Conservation (phyloP, 345 rosid species). For the Gossypium herbaceum region DNA sequence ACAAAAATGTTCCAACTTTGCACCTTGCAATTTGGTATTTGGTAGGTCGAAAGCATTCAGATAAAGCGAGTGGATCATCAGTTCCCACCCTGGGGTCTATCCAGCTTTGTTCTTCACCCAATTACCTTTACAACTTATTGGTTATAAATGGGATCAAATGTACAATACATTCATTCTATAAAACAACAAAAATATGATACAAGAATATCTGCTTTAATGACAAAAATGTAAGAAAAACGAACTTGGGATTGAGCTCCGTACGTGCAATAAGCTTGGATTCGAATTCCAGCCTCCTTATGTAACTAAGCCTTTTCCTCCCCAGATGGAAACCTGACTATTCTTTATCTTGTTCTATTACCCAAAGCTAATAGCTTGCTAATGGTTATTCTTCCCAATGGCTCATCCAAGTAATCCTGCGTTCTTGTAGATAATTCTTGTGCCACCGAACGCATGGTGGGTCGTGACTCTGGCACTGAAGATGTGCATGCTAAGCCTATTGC, state of each 20-base stretch:
- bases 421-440: constrained; percentile 53
- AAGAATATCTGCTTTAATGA: neutral
- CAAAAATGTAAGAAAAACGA: neutral
- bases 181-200: neutral
- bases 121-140: neutral
- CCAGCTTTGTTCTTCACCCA: neutral
- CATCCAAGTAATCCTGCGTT: constrained; percentile 30
- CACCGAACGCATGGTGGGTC: constrained; percentile 57
- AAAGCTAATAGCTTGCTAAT: constrained; percentile 30
- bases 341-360: constrained; percentile 36
- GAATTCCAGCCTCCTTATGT: neutral
- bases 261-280: too few relatives aligned
- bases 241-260: too few relatives aligned
- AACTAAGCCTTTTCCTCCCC: neutral
- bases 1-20: neutral
- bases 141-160: neutral
- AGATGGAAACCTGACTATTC: neutral
- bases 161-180: neutral
- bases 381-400: constrained; percentile 30
- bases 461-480: constrained; percentile 26
- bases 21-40: neutral
- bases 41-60: neutral
- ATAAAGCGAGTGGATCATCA: neutral
- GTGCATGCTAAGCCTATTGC: constrained; percentile 48
- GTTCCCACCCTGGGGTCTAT: neutral